Conservation (phyloP, 139 green algal species). For the Raphidocelis subcapitata region DNA sequence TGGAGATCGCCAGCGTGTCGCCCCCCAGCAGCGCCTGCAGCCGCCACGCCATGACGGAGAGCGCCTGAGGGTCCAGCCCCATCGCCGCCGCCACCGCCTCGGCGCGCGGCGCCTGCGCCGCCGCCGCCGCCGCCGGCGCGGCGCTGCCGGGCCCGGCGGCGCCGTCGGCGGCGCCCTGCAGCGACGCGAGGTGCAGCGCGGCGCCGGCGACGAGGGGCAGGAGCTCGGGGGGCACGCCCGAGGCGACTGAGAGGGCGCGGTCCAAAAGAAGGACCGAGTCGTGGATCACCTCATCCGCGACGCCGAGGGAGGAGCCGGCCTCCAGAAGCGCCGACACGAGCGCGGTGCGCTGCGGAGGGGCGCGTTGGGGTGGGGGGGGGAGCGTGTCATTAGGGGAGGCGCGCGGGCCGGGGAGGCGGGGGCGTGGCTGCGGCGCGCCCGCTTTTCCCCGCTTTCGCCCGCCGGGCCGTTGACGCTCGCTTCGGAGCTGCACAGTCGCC, state of each 20-base stretch:
- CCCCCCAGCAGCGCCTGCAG: constrained; percentile 40
- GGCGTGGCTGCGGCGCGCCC: too few relatives aligned
- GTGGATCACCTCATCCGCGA: constrained; percentile 59
- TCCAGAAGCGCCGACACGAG: constrained; percentile 54
- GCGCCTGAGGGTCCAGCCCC: constrained; percentile 9
- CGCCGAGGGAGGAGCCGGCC: constrained; percentile 17
- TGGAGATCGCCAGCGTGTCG: constrained; percentile 64
- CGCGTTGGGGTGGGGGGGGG: too few relatives aligned
- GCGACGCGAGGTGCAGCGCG: constrained; percentile 43
- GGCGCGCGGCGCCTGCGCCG: background rate
- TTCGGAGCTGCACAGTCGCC: too few relatives aligned
- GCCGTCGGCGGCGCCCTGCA: constrained; percentile 35
- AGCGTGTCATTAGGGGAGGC: too few relatives aligned
- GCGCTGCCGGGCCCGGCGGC: background rate
- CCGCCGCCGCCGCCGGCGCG: background rate
- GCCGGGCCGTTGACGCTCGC: too few relatives aligned
- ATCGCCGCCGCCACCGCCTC: background rate
- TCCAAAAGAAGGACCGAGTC: constrained; percentile 77
- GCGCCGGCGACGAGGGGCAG: constrained; percentile 49
- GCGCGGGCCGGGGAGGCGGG: too few relatives aligned
- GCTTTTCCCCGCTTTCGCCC: too few relatives aligned
- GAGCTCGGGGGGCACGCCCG: constrained; percentile 44
- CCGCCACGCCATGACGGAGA: constrained; percentile 78
- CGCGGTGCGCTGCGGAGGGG: constrained; percentile 52
- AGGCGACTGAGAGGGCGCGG: constrained; percentile 41